Percentiles rank a stretch among this genome's conserved stretches.
Evolutionary conservation across 805 yeast species (phyloP).

Genomic region (Candida ascalaphidarum): DNA sequence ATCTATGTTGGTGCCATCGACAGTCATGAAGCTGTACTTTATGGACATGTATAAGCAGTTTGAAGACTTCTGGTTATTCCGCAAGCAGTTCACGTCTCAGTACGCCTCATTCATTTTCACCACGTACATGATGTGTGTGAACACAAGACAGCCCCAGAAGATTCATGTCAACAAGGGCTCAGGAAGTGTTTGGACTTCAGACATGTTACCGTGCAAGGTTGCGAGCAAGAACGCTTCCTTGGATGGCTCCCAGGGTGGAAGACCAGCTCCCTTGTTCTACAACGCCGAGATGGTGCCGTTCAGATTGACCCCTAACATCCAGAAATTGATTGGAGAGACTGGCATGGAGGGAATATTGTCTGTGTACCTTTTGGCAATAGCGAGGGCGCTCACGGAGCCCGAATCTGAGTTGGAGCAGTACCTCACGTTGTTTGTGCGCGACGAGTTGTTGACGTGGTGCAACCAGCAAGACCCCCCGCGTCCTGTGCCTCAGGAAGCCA

Average conservation of each 20-base stretch:
- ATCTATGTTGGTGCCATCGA: constrained; percentile 75
- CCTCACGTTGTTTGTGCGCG: constrained; percentile 89
- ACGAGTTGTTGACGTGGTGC: constrained; percentile 92
- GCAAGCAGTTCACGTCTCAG: constrained; percentile 90
- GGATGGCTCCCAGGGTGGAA: constrained; percentile 39
- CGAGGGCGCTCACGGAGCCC: constrained; percentile 83
- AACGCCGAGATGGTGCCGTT: constrained; percentile 93
- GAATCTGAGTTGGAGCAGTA: constrained; percentile 89
- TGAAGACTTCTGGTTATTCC: constrained; percentile 95
- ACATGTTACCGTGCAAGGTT: constrained; percentile 86
- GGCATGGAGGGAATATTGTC: constrained; percentile 88
- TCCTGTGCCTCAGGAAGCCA: constrained; percentile 75
- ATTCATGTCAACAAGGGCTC: constrained; percentile 72
- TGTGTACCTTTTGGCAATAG: constrained; percentile 74
- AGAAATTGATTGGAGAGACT: constrained; percentile 88
- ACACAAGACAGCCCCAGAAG: constrained; percentile 89
- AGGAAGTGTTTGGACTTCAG: constrained; percentile 90
- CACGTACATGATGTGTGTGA: constrained; percentile 91
- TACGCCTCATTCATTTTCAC: constrained; percentile 89
- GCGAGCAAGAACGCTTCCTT: constrained; percentile 43
- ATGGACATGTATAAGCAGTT: constrained; percentile 60
- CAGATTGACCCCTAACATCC: constrained; percentile 93
- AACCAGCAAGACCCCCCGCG: constrained; percentile 69
- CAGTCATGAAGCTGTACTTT: constrained; percentile 75
- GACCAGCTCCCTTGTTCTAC: constrained; percentile 76